Evolutionary conservation across 2,329 filamentous ascomycete genomes (phyloP).

Genomic region (Aspergillus oerlinghausenensis): DNA sequence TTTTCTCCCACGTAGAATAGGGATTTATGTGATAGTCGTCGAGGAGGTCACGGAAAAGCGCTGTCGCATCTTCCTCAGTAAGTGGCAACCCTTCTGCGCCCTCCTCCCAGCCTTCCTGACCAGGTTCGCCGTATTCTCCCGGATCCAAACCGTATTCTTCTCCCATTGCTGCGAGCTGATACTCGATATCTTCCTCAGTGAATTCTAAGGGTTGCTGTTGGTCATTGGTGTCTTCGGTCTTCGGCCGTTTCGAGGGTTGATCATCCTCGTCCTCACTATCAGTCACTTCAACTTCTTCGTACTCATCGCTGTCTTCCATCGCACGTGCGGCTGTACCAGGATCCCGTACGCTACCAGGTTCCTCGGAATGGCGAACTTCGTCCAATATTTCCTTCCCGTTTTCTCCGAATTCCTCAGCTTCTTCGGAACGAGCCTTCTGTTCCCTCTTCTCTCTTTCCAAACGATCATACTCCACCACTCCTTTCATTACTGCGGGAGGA

Average conservation of each 20-base stretch:
- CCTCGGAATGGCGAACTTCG: constrained; percentile 6
- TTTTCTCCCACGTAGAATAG: constrained; percentile 85
- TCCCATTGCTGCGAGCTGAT: constrained; percentile 85
- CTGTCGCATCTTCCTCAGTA: constrained; percentile 69
- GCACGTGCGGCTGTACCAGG: constrained; percentile 28
- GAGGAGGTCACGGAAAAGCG: constrained; percentile 79
- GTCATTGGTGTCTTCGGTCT: constrained; percentile 48
- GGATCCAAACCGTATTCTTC: constrained; percentile 75
- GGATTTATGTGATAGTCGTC: constrained; percentile 79
- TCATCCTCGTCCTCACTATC: constrained; percentile 52
- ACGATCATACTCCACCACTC: constrained; percentile 61
- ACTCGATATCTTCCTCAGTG: constrained; percentile 89
- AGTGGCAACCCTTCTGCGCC: constrained; percentile 66
- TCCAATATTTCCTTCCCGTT: constrained; percentile 2
- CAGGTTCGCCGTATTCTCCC: constrained; percentile 66
- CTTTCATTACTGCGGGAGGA: constrained; percentile 78
- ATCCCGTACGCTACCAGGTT: constrained; percentile 11
- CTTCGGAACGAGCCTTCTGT: constrained; percentile 44
- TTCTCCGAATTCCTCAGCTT: constrained; percentile 15
- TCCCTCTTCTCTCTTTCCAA: constrained; percentile 67
- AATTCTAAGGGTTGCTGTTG: constrained; percentile 64
- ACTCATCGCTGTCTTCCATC: constrained; percentile 61
- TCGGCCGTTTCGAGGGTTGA: constrained; percentile 50
- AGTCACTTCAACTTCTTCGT: constrained; percentile 72
- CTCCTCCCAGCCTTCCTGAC: constrained; percentile 59